Conservation (phyloP, 805 yeast species). For the Ascoidea asiatica region DNA sequence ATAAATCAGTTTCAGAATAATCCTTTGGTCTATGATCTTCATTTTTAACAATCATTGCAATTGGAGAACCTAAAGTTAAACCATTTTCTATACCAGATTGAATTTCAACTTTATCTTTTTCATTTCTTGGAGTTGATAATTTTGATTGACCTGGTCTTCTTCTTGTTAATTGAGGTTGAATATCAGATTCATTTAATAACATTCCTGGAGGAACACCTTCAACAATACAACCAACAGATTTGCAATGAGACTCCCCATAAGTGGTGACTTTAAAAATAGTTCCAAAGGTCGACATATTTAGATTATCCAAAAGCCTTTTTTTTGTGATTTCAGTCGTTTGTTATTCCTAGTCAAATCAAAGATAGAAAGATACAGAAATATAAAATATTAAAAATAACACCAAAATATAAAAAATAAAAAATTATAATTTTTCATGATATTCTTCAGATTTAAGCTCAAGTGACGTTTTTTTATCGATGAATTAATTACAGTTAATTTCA, state of each 20-base stretch:
- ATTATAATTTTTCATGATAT: no score
- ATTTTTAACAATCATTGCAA: conserved; percentile 83
- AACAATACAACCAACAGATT: conserved; percentile 94
- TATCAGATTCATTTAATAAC: conserved; percentile 69
- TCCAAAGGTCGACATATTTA: conserved; percentile 65
- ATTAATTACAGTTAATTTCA: no score
- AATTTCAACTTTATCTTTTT: conserved; percentile 82
- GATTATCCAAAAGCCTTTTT: background rate
- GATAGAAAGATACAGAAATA: no score
- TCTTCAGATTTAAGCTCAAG: no score
- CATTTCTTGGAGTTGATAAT: conserved; percentile 89
- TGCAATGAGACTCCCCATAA: conserved; percentile 97
- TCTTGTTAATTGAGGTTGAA: conserved; percentile 92
- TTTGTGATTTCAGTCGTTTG: background rate
- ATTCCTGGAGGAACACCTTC: conserved; percentile 98
- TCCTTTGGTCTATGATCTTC: conserved; percentile 97
- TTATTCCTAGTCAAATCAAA: background rate
- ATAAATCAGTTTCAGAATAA: conserved; percentile 87
- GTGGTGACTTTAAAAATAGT: conserved; percentile 64
- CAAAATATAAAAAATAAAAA: no score
- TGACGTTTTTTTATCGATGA: no score
- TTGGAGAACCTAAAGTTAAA: conserved; percentile 85
- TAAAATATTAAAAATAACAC: no score
- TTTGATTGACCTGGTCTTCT: conserved; percentile 97
- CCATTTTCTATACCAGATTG: conserved; percentile 94